Base-by-base conservation (phyloP, 441 rosid species). In the Populus hybrid region DNA sequence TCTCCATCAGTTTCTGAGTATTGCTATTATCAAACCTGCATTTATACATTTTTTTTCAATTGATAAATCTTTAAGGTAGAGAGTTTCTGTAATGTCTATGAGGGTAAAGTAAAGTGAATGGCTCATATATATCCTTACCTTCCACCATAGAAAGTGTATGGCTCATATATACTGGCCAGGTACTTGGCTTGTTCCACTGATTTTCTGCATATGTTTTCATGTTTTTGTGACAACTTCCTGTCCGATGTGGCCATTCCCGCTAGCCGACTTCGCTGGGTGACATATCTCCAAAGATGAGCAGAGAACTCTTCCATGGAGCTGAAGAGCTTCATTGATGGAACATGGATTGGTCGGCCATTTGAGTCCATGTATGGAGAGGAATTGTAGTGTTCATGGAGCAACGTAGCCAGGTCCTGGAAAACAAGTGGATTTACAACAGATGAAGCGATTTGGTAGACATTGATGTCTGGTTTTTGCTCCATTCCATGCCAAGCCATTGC, bases 61-160 rank as follows among this genome's bases (percentile, higher is more conserved):
- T 28, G 38, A 53, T 53, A 53, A 18, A 29, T 29, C 6, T 50
- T 50, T 1, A 14, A 50, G 56, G 20, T 50, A 50, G n/a, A 4
- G 56, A 14, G 56, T 50, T 50, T 50, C 56, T 50, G 56, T 50
- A 24, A 24, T 24, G 24, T 24, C 24, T 24, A 24, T 24, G 24
- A 45, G 56, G 56, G 6, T 45, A 45, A 11, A 45, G 56, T 3
- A 12, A 45, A 45, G 3, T 7, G 11, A 45, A 14, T 14, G 56
- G 56, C 16, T 18, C 23, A 38, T 14, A 3, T 24, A 8, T 31
- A 63, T 61, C 11, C 79, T 81, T 69, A 91, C 97, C 97, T 90
- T 87, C 99, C 99, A 31, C 89, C 88, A 76, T 95, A 94, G 76
- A 95, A 95, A 69, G 98, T 85, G 84, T 94, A 95, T 24, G 98